Percentiles rank a stretch among this genome's conserved stretches.
Conservation (phyloP, 1,139 yeast genomes). For the Yamadazyma sp. region DNA sequence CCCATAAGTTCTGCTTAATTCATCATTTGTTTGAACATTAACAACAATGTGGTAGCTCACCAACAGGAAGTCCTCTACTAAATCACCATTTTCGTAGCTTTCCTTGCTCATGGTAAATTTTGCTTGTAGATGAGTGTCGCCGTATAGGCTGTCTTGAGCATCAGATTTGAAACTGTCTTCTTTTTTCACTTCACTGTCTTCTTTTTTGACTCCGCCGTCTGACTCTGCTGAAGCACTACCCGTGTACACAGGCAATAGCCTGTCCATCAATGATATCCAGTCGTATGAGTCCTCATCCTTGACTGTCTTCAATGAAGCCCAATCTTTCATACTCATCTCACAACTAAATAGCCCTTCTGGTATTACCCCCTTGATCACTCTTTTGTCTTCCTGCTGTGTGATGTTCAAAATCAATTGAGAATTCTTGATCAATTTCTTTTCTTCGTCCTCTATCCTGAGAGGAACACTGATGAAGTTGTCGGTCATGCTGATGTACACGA, state of each 20-base stretch:
- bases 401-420: slow-evolving; percentile 16
- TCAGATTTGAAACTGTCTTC: not conserved
- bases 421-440: slow-evolving; percentile 17
- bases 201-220: not conserved
- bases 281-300: slow-evolving; percentile 8
- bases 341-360: slow-evolving; percentile 19
- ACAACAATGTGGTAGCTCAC: slow-evolving; percentile 11
- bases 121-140: slow-evolving; percentile 8
- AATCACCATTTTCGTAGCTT: slow-evolving; percentile 12
- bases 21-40: slow-evolving; percentile 11
- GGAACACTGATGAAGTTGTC: slow-evolving; percentile 20
- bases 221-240: not conserved
- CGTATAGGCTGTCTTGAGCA: not conserved
- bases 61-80: slow-evolving; percentile 15
- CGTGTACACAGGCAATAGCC: slow-evolving; percentile 9
- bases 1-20: slow-evolving; percentile 14
- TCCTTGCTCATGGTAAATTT: slow-evolving; percentile 11
- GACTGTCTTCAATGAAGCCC: slow-evolving; percentile 3
- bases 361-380: slow-evolving; percentile 14
- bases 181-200: too few species aligned
- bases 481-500: not conserved
- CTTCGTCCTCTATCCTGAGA: slow-evolving; percentile 21
- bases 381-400: slow-evolving; percentile 11
- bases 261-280: slow-evolving; percentile 12
- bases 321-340: slow-evolving; percentile 3